Conservation (phyloP, 768 basidiomycete species). For the Amanita thiersii region DNA sequence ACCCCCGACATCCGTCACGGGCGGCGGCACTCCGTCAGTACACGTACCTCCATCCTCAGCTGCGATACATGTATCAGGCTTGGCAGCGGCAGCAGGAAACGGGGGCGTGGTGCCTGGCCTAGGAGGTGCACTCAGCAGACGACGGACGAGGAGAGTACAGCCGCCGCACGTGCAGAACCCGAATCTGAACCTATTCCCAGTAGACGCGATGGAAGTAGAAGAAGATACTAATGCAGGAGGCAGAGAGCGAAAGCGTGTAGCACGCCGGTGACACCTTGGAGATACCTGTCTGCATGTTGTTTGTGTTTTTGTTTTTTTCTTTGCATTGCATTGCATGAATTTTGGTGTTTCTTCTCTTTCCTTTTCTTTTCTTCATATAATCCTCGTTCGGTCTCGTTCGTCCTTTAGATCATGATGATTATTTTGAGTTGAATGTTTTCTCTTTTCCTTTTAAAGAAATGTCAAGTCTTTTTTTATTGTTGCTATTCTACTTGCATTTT, state of each 20-base stretch:
- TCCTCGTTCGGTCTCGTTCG: background rate
- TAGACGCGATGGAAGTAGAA: constrained; percentile 66
- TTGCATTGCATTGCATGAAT: no score
- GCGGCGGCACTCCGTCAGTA: constrained; percentile 28
- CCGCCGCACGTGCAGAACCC: constrained; percentile 28
- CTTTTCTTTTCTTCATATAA: background rate
- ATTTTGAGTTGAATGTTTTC: no score
- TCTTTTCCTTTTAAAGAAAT: no score
- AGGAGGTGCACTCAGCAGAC: constrained; percentile 23
- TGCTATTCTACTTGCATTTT: background rate
- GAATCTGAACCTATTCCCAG: constrained; percentile 28
- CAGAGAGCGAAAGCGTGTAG: constrained; percentile 67
- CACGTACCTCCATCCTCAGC: background rate
- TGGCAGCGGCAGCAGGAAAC: constrained; percentile 13
- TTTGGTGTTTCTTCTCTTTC: background rate
- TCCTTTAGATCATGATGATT: no score
- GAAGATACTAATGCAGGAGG: constrained; percentile 57
- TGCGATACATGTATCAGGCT: constrained; percentile 9
- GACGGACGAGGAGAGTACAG: constrained; percentile 43
- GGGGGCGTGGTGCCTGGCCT: constrained; percentile 16
- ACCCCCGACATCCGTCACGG: constrained; percentile 26
- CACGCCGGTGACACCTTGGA: constrained; percentile 45
- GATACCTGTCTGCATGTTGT: background rate
- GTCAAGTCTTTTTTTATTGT: background rate
- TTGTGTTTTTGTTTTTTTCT: background rate